A percentile compares a stretch with the other conserved stretches of the same genome.
Evolutionary conservation across 1,139 yeast species (phyloP).

Genomic region (Citeromyces siamensis): DNA sequence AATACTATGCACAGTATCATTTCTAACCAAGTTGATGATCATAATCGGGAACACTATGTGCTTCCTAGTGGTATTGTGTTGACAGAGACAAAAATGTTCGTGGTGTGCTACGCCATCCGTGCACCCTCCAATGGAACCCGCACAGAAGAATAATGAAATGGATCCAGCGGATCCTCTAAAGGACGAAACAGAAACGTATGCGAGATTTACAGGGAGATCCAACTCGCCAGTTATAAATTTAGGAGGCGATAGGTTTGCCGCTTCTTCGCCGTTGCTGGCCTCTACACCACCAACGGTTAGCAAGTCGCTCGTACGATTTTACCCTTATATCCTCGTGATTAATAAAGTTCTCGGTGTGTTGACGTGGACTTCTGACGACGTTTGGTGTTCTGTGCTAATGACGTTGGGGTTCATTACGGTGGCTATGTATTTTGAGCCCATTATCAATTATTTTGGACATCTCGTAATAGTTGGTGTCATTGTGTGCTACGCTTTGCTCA

Average conservation of each 20-base stretch:
- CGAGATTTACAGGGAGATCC: conserved; percentile 24
- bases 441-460: conserved; percentile 75
- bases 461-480: conserved; percentile 55
- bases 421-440: conserved; percentile 61
- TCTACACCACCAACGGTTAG: conserved; percentile 90
- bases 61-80: no score
- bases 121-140: conserved; percentile 2
- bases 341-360: conserved; percentile 59
- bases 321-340: conserved; percentile 68
- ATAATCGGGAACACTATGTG: no score
- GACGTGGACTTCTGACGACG: conserved; percentile 89
- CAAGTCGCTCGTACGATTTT: conserved; percentile 67
- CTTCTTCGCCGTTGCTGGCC: conserved; percentile 55
- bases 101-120: neutral
- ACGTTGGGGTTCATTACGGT: conserved; percentile 43
- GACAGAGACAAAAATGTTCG: no score
- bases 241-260: conserved; percentile 19
- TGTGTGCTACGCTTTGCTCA: conserved; percentile 53
- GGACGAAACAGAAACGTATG: conserved; percentile 16
- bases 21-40: no score
- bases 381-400: conserved; percentile 60
- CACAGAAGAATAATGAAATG: neutral
- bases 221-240: conserved; percentile 8
- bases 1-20: no score
- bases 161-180: neutral